A percentile compares a stretch with the other conserved stretches of the same genome.
Evolutionary conservation across 2,329 filamentous ascomycete genomes (phyloP).

Genomic region (Ramularia collo-cygni): DNA sequence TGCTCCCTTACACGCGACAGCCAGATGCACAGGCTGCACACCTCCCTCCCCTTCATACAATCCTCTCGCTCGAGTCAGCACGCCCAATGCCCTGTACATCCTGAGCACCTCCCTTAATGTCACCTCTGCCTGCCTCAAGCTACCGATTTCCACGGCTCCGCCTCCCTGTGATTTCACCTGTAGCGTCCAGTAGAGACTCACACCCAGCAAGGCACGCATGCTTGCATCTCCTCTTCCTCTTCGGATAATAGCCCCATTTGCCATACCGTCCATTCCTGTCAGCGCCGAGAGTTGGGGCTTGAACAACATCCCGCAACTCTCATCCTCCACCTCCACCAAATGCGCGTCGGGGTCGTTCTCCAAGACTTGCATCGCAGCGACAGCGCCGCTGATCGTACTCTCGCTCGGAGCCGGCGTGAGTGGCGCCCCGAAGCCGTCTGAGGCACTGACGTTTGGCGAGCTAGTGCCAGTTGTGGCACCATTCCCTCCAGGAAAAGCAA

Average conservation of each 20-base stretch:
- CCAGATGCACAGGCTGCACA: constrained; percentile 71
- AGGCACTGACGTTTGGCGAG: constrained; percentile 24
- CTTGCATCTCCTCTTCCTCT: constrained; percentile 22
- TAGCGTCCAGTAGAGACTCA: constrained; percentile 43
- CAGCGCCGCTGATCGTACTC: constrained; percentile 14
- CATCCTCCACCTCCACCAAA: constrained; percentile 65
- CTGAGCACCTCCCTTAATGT: constrained; percentile 63
- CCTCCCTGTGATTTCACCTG: constrained; percentile 33
- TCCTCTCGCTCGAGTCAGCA: constrained; percentile 60
- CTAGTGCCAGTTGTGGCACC: constrained; percentile 18
- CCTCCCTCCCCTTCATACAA: constrained; percentile 46
- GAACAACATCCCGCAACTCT: constrained; percentile 67
- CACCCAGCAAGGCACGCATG: constrained; percentile 27
- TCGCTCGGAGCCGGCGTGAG: constrained; percentile 45
- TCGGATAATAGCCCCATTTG: constrained; percentile 39
- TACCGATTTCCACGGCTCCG: constrained; percentile 28
- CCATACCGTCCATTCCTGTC: constrained; percentile 32
- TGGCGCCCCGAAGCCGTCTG: constrained; percentile 20
- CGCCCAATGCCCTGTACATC: constrained; percentile 61
- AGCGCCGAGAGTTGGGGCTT: constrained; percentile 31
- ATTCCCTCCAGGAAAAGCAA: constrained; percentile 1
- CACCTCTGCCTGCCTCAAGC: constrained; percentile 45
- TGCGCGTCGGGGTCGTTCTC: constrained; percentile 55
- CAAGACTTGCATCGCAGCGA: constrained; percentile 38
- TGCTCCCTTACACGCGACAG: constrained; percentile 62